Evolutionary conservation across 768 basidiomycete species (phyloP), one percentile per base, ranked within the genome.

Genomic region (Dacryopinax spathularia): DNA sequence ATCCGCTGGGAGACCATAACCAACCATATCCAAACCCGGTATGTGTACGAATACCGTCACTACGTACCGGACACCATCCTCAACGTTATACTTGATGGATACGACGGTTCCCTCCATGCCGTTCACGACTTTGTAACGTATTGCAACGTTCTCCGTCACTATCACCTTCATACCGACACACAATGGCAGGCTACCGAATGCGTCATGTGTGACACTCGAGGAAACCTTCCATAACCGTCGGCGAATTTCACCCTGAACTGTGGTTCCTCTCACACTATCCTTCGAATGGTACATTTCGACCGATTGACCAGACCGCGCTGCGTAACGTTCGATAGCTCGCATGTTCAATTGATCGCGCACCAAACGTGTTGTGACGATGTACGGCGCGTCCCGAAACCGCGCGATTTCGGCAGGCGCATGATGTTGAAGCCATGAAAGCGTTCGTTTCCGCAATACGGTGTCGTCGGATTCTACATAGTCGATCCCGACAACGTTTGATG

Each of bases 21-120:
- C 48, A 6, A 18, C 18, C 0, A 72, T 67, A 18, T 68, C 67
- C 35, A 69, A 68, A 2, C 64, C 60, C 20, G 68, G 68, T 39
- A 70, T 68, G 7, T 72, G 16, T 0, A 77, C 65, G 12, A 76
- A 44, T 41, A 72, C 73, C 0, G 70, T 76, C 0, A n/a, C 60
- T 0, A 70, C 62, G 29, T 69, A 33, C 0, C 48, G n/a, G 25
- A 60, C 18, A 0, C 72, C 73, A 4, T 69, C n/a, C 0, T 33
- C 31, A 60, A 73, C 70, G 0, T 56, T 29, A 29, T 56, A 56
- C 25, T 56, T 56, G 5, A 56, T 56, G 6, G 22, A 25, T 5
- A 22, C 10, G 5, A 63, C 43, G 4, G 34, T 63, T 6, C 62
- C 62, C 20, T 63, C 62, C 31, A 16, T 18, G 2, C 62, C 62